Evolutionary conservation across 495 filamentous ascomycete species (phyloP).

Genomic region (Penicillium verhagenii): DNA sequence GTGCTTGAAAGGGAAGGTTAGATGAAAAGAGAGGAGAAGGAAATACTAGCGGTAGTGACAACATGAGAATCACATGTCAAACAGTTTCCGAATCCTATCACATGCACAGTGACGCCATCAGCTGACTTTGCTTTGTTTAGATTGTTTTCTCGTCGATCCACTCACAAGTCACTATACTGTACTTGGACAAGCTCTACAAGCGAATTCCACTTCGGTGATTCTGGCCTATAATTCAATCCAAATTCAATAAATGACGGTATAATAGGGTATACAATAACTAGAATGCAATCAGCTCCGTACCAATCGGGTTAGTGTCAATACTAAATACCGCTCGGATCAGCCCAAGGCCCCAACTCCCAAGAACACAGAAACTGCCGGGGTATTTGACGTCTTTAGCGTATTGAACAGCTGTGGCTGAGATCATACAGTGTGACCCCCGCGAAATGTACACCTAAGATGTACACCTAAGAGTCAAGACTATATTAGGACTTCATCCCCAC

Average conservation of each 20-base stretch:
- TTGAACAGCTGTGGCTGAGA: too few species aligned
- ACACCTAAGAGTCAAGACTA: too few species aligned
- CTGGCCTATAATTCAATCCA: neutral
- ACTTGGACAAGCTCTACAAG: neutral
- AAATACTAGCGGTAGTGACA: too few species aligned
- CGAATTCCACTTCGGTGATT: neutral
- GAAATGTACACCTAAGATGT: too few species aligned
- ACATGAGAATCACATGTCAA: conserved; percentile 2
- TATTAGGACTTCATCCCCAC: too few species aligned
- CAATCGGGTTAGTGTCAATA: neutral
- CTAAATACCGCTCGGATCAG: too few species aligned
- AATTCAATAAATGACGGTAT: neutral
- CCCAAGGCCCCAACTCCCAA: too few species aligned
- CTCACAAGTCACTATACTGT: too few species aligned
- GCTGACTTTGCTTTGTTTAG: neutral
- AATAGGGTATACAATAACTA: neutral
- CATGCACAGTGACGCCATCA: neutral
- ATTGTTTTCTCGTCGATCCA: too few species aligned
- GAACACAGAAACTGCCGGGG: too few species aligned
- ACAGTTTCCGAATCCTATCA: neutral
- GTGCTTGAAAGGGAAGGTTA: neutral
- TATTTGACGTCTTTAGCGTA: too few species aligned
- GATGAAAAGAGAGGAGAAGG: neutral
- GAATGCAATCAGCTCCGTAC: neutral
- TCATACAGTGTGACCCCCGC: too few species aligned